A percentile compares a stretch with the other conserved stretches of the same genome.
phyloP scores from a whole-genome alignment of 495 filamentous ascomycete genomes.

The Aspergillus indologenus region DNA sequence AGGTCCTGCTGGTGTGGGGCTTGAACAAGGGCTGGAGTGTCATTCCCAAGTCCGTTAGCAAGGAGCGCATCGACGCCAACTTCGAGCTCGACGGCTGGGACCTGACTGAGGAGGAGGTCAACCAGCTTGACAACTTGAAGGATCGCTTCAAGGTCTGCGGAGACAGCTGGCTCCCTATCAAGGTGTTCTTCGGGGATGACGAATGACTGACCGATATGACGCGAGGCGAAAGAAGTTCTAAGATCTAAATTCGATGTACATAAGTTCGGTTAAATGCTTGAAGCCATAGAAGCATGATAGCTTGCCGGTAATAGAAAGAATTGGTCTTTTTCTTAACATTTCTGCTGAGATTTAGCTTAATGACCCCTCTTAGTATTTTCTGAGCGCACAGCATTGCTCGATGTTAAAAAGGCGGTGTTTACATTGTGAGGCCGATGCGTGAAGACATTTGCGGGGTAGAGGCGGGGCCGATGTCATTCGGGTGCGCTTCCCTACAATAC shows the following conservation, averaged over 20 bases:
- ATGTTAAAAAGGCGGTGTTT: too few species aligned
- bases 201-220: conserved; percentile 48
- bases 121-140: conserved; percentile 58
- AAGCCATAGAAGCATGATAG: background rate
- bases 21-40: conserved; percentile 70
- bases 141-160: conserved; percentile 73
- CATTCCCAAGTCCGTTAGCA: conserved; percentile 66
- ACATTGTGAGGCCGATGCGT: too few species aligned
- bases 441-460: background rate
- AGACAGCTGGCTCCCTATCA: conserved; percentile 67
- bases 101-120: conserved; percentile 61
- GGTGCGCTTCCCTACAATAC: background rate
- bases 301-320: background rate
- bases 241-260: conserved; percentile 7
- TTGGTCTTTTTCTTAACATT: background rate
- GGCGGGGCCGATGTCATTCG: background rate
- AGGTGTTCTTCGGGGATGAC: conserved; percentile 87
- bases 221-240: conserved; percentile 14
- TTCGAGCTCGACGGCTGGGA: conserved; percentile 64
- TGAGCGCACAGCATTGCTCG: too few species aligned
- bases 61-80: conserved; percentile 61
- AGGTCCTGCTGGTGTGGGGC: conserved; percentile 68
- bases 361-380: too few species aligned
- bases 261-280: background rate
- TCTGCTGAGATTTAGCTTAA: background rate